These are phyloP conservation scores for Penicillium sclerotigenum DNA, from an alignment of 2,329 filamentous ascomycete species.

Conservation along the genomic window DNA sequence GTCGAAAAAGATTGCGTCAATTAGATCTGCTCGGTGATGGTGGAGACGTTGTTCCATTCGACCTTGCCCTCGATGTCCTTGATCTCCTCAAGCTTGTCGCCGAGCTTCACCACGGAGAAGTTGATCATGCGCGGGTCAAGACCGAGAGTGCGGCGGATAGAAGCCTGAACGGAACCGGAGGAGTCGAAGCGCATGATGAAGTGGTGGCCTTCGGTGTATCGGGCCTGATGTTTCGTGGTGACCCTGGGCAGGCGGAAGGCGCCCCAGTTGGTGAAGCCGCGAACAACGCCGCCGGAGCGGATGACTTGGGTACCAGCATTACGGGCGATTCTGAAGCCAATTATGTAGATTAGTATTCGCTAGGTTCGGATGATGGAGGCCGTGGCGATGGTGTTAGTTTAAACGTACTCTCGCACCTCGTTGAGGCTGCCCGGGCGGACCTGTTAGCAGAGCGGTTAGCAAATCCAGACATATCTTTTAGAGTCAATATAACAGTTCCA, in stretches of 20 bases:
- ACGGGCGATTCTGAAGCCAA: slow-evolving; percentile 69
- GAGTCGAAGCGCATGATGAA: slow-evolving; percentile 97
- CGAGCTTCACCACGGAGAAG: slow-evolving; percentile 81
- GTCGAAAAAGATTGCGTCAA: not conserved
- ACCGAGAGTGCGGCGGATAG: slow-evolving; percentile 70
- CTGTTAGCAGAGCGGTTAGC: slow-evolving; percentile 48
- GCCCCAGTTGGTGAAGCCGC: slow-evolving; percentile 94
- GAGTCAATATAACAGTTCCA: not conserved
- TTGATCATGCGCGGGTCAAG: slow-evolving; percentile 90
- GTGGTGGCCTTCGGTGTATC: slow-evolving; percentile 85
- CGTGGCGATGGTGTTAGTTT: slow-evolving; percentile 12
- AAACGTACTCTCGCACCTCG: slow-evolving; percentile 89
- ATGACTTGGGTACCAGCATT: slow-evolving; percentile 82
- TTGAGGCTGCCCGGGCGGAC: slow-evolving; percentile 84
- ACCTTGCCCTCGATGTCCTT: slow-evolving; percentile 56
- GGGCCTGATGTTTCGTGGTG: slow-evolving; percentile 74
- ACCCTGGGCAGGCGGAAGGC: slow-evolving; percentile 81
- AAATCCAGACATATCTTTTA: not conserved
- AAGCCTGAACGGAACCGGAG: slow-evolving; percentile 68
- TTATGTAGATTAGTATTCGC: slow-evolving; percentile 5
- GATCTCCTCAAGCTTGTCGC: slow-evolving; percentile 61
- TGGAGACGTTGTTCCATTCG: slow-evolving; percentile 48
- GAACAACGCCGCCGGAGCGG: slow-evolving; percentile 79
- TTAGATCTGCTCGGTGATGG: slow-evolving; percentile 28
- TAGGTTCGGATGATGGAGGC: slow-evolving; percentile 3